Conservation (phyloP, 345 rosid genomes). For the Geranium brycei region DNA sequence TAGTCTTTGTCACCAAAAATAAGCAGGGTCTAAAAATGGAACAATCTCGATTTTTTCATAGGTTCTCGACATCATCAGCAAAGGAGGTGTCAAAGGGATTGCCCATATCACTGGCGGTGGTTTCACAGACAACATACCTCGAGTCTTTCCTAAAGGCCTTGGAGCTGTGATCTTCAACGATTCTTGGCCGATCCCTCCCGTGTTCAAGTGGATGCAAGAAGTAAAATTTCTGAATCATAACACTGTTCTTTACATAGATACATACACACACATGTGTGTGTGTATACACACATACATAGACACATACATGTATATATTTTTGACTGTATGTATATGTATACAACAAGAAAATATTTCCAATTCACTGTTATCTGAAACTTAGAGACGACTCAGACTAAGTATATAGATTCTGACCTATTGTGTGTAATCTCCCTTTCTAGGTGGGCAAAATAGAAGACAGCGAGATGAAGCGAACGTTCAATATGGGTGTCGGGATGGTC, state of each 20-base stretch:
- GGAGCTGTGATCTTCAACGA: constrained; percentile 53
- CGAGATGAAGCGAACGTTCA: constrained; percentile 85
- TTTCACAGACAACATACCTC: constrained; percentile 77
- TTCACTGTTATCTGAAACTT: neutral
- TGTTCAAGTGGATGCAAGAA: constrained; percentile 90
- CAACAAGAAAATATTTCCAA: too few species aligned
- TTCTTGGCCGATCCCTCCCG: constrained; percentile 62
- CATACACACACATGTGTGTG: too few species aligned
- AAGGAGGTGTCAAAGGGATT: constrained; percentile 82
- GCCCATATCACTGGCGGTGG: constrained; percentile 95
- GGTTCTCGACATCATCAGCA: constrained; percentile 67
- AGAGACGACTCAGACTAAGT: neutral
- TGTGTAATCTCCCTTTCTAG: constrained; percentile 17
- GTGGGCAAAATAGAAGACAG: constrained; percentile 64
- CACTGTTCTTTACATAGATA: neutral
- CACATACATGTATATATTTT: too few species aligned
- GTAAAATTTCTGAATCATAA: constrained; percentile 16
- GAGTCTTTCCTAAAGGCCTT: constrained; percentile 69
- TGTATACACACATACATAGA: too few species aligned
- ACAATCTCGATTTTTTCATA: constrained; percentile 3
- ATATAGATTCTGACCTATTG: neutral
- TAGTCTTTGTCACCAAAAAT: neutral
- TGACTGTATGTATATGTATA: too few species aligned
- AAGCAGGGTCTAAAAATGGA: neutral
- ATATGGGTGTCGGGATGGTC: constrained; percentile 94